Base-by-base conservation (phyloP, 1,284 basidiomycete species). In the Garcileccinum viscosum region DNA sequence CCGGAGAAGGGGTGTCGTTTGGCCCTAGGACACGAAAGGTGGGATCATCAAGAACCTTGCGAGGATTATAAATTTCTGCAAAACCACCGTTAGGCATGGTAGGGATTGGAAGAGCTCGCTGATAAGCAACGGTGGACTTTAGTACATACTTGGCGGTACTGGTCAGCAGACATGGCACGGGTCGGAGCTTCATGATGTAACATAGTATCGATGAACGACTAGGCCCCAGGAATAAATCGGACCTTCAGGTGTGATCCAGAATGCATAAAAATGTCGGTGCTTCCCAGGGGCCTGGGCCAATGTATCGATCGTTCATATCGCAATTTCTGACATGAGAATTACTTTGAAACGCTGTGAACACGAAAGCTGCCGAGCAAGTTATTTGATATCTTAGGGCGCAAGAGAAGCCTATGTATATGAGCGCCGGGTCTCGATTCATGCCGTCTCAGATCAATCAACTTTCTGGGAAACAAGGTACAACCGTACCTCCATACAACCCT, bases 21-120 rank as follows among this genome's bases (percentile, higher is more conserved):
- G 76, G 72, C 44, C 78, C 77, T 24, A 89, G 76, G 65, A 89
- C 78, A 66, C 81, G 84, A 78, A 89, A 89, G 30, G 83, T 80
- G 38, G 87, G 84, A 67, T 88, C 80, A 67, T 88, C 80, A 17
- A 89, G 82, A 63, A 88, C 81, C 76, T 86, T 88, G 70, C 81
- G 82, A 66, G 88, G 88, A 69, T 80, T 80, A 74, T 89, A 89
- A 69, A 84, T 78, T 32, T 84, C 84, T 47, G 86, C 72, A 47
- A 77, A 80, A 59, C 74, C 70, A 62, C 69, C 67, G 70, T 69
- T 70, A 47, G 73, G 69, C 78, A 82, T 80, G 32, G 40, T 1
- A 42, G 35, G 53, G 22, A 32, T 5, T 35, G 47, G 56, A 60
- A 47, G 14, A 61, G 32, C 42, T 32, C 50, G 5, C 35, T 56